Conservation (phyloP, 306 rosid genomes). For the Cyamopsis tetragonoloba region DNA sequence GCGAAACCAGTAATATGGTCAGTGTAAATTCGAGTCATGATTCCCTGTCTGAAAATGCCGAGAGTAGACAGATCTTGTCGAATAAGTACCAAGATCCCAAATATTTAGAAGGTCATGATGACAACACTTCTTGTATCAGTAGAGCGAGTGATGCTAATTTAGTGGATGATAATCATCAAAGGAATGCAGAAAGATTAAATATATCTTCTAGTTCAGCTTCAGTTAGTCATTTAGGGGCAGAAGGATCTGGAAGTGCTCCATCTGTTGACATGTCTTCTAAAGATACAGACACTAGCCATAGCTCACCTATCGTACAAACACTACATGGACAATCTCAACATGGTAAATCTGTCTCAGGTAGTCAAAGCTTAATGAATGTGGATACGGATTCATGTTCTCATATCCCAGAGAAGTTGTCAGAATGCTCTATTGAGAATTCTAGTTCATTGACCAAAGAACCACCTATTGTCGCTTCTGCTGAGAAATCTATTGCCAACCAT, state of each 20-base stretch:
- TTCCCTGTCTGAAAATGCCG: slow-evolving; percentile 66
- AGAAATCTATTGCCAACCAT: slow-evolving; percentile 29
- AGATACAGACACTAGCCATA: slow-evolving; percentile 33
- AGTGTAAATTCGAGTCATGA: slow-evolving; percentile 52
- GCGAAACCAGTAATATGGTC: slow-evolving; percentile 58
- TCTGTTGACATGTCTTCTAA: slow-evolving; percentile 30
- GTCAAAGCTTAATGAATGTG: neutral
- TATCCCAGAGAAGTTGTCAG: slow-evolving; percentile 21
- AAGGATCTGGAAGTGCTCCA: slow-evolving; percentile 38
- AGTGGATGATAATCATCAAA: slow-evolving; percentile 33
- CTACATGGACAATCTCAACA: slow-evolving; percentile 16
- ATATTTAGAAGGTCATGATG: slow-evolving; percentile 54
- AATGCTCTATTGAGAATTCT: slow-evolving; percentile 21
- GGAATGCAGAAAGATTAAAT: slow-evolving; percentile 34
- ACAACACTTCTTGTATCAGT: slow-evolving; percentile 56
- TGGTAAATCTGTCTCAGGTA: slow-evolving; percentile 7
- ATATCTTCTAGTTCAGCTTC: slow-evolving; percentile 45
- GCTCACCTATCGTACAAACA: slow-evolving; percentile 36
- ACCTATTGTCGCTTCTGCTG: slow-evolving; percentile 30
- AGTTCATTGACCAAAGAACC: slow-evolving; percentile 33
- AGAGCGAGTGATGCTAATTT: slow-evolving; percentile 47
- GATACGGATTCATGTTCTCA: slow-evolving; percentile 17
- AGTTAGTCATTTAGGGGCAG: slow-evolving; percentile 42
- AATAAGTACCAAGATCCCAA: slow-evolving; percentile 38
- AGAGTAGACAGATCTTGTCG: slow-evolving; percentile 43